These are phyloP conservation scores for Alternaria conjuncta DNA, from an alignment of 2,329 filamentous ascomycete species.

Conservation along the genomic window DNA sequence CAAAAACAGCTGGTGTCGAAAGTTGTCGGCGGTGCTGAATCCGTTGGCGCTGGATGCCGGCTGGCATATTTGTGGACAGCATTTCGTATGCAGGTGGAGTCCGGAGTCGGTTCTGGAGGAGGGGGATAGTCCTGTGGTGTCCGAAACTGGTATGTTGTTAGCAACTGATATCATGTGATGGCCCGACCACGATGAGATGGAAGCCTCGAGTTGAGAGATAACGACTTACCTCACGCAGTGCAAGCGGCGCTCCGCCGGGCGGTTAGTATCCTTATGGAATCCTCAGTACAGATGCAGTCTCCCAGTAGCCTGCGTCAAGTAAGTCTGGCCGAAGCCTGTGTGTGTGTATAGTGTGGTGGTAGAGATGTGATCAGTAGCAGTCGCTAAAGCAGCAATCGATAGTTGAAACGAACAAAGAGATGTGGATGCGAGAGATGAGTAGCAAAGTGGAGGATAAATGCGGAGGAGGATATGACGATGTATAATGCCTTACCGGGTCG, in stretches of 20 bases:
- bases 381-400: conserved; percentile 15
- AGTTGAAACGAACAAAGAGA: conserved; percentile 29
- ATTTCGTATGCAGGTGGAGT: conserved; percentile 75
- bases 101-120: conserved; percentile 61
- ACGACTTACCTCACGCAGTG: conserved; percentile 76
- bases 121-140: conserved; percentile 44
- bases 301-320: conserved; percentile 47
- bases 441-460: conserved; percentile 29
- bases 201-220: not conserved
- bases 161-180: not conserved
- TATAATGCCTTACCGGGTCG: conserved; percentile 27
- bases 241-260: conserved; percentile 81
- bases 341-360: conserved; percentile 18
- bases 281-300: conserved; percentile 52
- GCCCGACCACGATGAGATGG: not conserved
- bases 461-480: conserved; percentile 37
- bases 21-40: conserved; percentile 85
- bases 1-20: conserved; percentile 81
- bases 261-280: conserved; percentile 55
- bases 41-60: conserved; percentile 75
- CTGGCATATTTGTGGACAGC: conserved; percentile 75
- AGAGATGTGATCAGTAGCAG: conserved; percentile 12
- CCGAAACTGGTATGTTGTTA: conserved; percentile 48
- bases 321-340: conserved; percentile 45
- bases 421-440: conserved; percentile 30